Base-by-base conservation (phyloP, 129 eudicot species). In the Helianthus tuberosus region DNA sequence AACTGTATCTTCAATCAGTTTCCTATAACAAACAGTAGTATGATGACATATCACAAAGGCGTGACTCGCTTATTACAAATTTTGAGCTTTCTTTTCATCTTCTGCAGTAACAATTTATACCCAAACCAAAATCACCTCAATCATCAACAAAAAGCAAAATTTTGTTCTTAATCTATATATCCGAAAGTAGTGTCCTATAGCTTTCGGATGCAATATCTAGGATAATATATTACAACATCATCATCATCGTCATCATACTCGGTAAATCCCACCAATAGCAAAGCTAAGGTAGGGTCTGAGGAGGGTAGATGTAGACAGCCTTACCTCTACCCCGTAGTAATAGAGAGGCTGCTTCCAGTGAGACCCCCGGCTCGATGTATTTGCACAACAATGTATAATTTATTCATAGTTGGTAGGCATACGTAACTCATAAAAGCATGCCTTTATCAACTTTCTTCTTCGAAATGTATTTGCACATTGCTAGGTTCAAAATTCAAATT, bases 61-160 rank as follows among this genome's bases (percentile, higher is more conserved):
- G 32, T 8, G 47, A 3, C 8, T 47, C 54, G 14, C 53, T 38
- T 38, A 39, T 11, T 23, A 54, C 29, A 43, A 43, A 43, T 43
- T 43, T 43, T 43, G 47, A 44, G 41, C n/a, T 57, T 43, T 44
- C 54, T 41, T 13, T 72, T 59, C 8, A 59, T 44, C 44, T 27
- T 43, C 46, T 58, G 50, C 10, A 5, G 62, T 44, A 47, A 50
- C 62, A 73, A 29, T 48, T 14, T 36, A 48, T 74, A 32, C 78
- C 39, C 64, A 74, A 73, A 10, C 38, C 64, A 73, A 73, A 10
- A 41, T 23, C 9, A 61, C 8, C 36, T 50, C 57, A 67, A 67
- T 44, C 47, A 5, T 66, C 69, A 44, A 46, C 15, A 4, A 46
- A 16, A 8, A 11, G 43, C 47, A 11, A 55, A 36, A 41, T 8